Percentiles rank a stretch among this genome's conserved stretches.
Evolutionary conservation across 306 rosid genomes (phyloP).

Genomic region (Lupinus albus): DNA sequence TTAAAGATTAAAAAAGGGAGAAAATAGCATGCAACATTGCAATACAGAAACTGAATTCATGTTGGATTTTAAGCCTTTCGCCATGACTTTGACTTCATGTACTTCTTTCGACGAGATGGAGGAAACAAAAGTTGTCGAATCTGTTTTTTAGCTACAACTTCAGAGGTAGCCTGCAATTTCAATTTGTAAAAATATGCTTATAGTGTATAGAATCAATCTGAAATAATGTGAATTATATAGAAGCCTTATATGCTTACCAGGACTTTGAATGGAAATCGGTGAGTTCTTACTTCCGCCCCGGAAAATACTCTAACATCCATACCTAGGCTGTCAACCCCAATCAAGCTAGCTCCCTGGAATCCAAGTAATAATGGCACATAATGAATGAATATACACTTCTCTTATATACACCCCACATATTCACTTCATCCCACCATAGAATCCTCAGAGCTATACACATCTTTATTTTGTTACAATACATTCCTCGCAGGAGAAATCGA

Average conservation of each 20-base stretch:
- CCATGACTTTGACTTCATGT: conserved; percentile 52
- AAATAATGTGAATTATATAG: conserved; percentile 20
- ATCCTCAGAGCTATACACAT: neutral
- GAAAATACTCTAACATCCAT: conserved; percentile 76
- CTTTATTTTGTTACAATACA: neutral
- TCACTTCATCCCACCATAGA: neutral
- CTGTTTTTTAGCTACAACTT: conserved; percentile 75
- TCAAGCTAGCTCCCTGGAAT: conserved; percentile 76
- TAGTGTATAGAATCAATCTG: conserved; percentile 16
- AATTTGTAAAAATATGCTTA: neutral
- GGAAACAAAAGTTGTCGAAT: conserved; percentile 83
- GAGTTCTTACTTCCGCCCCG: conserved; percentile 75
- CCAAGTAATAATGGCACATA: conserved; percentile 30
- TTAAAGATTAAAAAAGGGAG: conserved; percentile 13
- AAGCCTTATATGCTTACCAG: conserved; percentile 58
- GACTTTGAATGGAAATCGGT: conserved; percentile 84
- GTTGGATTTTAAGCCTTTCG: conserved; percentile 39
- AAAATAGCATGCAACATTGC: conserved; percentile 9
- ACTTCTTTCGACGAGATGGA: conserved; percentile 66
- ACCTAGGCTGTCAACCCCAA: conserved; percentile 93
- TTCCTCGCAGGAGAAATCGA: neutral
- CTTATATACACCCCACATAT: neutral
- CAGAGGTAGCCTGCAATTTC: conserved; percentile 69
- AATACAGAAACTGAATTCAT: conserved; percentile 32
- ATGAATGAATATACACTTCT: conserved; percentile 6